A percentile compares a stretch with the other conserved stretches of the same genome.
phyloP scores from a whole-genome alignment of 163 green algal genomes.

The Chlorella variabilis region DNA sequence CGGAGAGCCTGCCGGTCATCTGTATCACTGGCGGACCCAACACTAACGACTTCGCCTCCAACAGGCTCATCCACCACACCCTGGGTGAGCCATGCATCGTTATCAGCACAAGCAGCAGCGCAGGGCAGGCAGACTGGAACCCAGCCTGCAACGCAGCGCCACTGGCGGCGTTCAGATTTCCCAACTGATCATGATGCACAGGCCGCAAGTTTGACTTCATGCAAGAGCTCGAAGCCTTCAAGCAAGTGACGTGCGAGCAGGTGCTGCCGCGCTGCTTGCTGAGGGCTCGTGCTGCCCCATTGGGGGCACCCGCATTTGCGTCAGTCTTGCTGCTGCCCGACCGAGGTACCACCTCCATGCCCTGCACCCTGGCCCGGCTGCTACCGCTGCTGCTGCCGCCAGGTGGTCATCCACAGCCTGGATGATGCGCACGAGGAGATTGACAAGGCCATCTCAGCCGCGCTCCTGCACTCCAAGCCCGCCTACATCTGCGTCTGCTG shows the following conservation, averaged over 20 bases:
- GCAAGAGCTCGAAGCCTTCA: slow-evolving; percentile 53
- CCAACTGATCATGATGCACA: not conserved
- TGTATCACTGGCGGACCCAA: slow-evolving; percentile 75
- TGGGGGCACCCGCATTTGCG: no score
- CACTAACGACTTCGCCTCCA: slow-evolving; percentile 78
- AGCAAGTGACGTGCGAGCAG: slow-evolving; percentile 64
- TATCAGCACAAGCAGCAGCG: no score
- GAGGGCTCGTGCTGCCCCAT: no score
- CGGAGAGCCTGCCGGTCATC: slow-evolving; percentile 82
- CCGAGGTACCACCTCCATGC: not conserved
- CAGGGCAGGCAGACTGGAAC: no score
- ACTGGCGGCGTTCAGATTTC: no score
- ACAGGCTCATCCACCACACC: slow-evolving; percentile 78
- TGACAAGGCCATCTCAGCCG: slow-evolving; percentile 71
- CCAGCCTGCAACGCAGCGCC: no score
- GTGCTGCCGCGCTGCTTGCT: no score
- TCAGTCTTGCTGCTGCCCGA: no score
- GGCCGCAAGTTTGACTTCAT: slow-evolving; percentile 18
- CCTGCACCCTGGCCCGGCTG: no score
- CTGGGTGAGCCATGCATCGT: slow-evolving; percentile 57
- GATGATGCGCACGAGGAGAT: slow-evolving; percentile 72
- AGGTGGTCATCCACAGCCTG: slow-evolving; percentile 72
- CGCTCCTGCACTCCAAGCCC: slow-evolving; percentile 58
- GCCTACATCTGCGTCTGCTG: slow-evolving; percentile 84
- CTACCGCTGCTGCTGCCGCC: not conserved